Evolutionary conservation across 2,329 filamentous ascomycete genomes (phyloP), one percentile per base, ranked within the genome.

Genomic region (Fusarium heterosporum): DNA sequence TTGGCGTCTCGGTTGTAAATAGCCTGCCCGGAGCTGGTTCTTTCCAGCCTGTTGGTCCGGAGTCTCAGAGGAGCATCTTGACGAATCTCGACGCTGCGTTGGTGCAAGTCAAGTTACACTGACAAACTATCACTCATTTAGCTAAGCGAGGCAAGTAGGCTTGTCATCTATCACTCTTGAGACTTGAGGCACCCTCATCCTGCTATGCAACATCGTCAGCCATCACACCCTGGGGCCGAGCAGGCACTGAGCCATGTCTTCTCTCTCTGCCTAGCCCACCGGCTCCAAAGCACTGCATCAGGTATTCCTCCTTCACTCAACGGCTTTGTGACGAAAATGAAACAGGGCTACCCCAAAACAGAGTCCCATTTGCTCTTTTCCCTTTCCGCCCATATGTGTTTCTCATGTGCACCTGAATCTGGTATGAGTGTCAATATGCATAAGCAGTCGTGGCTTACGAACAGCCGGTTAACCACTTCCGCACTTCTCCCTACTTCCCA

Each of bases 321-420:
- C 48, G 48, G 51, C 36, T 42, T 58, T 45, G 43, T 42, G 25
- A 52, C 40, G 32, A 14, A 11, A 10, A 61, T 66, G 55, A 69
- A 68, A 68, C 61, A 69, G 43, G 51, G 22, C 49, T 32, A 53
- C 55, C 41, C 61, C 42, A 43, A 65, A 55, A 22, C 12, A 43
- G 49, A 52, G 50, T 40, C 30, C 38, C 29, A 41, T 40, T 50
- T 60, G 40, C 49, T 58, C 36, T 48, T 52, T 60, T 47, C 49
- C 62, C 36, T 48, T 52, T 61, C 39, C 25, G 51, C 47, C 22
- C 17, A 17, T 22, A 28, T 43, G 54, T 40, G 41, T 55, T 34
- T 34, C 19, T 46, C 51, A 57, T 19, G 55, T 49, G 45, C 61
- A 39, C 51, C 26, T 39, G 45, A 46, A 45, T 40, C 45, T 25